phyloP scores from a whole-genome alignment of 2,329 filamentous ascomycete genomes.

The Calonectria multiphialidica region DNA sequence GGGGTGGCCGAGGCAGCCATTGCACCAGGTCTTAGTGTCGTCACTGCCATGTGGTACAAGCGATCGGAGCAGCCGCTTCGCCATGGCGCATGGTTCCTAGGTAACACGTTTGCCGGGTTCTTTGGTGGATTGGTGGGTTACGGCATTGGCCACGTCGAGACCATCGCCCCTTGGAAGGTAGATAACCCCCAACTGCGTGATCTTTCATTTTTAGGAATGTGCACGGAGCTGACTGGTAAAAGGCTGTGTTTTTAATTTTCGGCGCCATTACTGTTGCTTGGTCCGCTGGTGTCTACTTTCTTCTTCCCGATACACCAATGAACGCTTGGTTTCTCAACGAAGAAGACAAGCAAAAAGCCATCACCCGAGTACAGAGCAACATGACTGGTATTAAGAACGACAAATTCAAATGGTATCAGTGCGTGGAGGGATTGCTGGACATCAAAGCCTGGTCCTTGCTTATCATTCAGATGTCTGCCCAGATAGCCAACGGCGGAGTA shows the following conservation, averaged over 20 bases:
- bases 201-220: neutral
- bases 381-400: slow-evolving; percentile 51
- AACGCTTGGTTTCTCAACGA: slow-evolving; percentile 44
- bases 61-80: slow-evolving; percentile 35
- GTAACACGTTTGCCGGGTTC: slow-evolving; percentile 41
- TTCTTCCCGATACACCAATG: slow-evolving; percentile 39
- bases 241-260: slow-evolving; percentile 47
- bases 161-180: slow-evolving; percentile 24
- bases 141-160: slow-evolving; percentile 45
- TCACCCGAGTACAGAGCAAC: slow-evolving; percentile 48
- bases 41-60: slow-evolving; percentile 66
- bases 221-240: slow-evolving; percentile 19
- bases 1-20: slow-evolving; percentile 67
- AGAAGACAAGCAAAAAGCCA: slow-evolving; percentile 45
- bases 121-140: slow-evolving; percentile 45
- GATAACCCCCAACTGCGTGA: no score
- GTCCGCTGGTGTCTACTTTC: slow-evolving; percentile 33
- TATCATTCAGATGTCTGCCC: slow-evolving; percentile 38
- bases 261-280: slow-evolving; percentile 38
- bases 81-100: slow-evolving; percentile 41
- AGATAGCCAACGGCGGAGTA: slow-evolving; percentile 47
- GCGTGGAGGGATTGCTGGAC: slow-evolving; percentile 40
- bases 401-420: slow-evolving; percentile 39
- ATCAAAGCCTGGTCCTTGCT: slow-evolving; percentile 44
- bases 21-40: slow-evolving; percentile 64